phyloP scores from a whole-genome alignment of 257 asterid genomes.

The Vinca minor region DNA sequence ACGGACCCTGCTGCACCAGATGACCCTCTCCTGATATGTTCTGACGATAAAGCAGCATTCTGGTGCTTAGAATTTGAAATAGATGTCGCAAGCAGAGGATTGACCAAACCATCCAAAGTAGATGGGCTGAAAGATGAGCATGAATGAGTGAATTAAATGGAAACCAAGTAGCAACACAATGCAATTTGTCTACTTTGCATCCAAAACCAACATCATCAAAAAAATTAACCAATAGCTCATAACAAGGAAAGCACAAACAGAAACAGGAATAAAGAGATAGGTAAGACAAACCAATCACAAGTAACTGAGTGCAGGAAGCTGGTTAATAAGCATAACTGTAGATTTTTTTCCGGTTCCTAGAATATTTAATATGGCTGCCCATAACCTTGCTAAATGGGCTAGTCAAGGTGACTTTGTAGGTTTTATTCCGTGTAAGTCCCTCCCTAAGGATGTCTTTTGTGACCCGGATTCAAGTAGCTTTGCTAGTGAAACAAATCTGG shows the following conservation, averaged over 20 bases:
- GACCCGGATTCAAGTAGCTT: too few relatives aligned
- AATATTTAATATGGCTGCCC: too few relatives aligned
- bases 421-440: too few relatives aligned
- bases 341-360: neutral
- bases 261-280: neutral
- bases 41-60: constrained; percentile 23
- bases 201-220: neutral
- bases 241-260: neutral
- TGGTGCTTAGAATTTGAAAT: constrained; percentile 17
- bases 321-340: neutral
- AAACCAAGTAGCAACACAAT: neutral
- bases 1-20: constrained; percentile 45
- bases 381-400: too few relatives aligned
- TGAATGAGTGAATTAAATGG: too few relatives aligned
- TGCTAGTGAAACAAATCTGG: too few relatives aligned
- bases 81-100: constrained; percentile 13
- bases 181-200: neutral
- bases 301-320: neutral
- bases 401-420: neutral
- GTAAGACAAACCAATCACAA: neutral
- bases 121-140: constrained; percentile 25
- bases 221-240: neutral
- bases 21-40: constrained; percentile 48
- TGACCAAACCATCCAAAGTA: constrained; percentile 18
- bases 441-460: too few relatives aligned